These are phyloP conservation scores for Aureobasidium melanogenum DNA, from an alignment of 2,329 filamentous ascomycete genomes.

Conservation along the genomic window DNA sequence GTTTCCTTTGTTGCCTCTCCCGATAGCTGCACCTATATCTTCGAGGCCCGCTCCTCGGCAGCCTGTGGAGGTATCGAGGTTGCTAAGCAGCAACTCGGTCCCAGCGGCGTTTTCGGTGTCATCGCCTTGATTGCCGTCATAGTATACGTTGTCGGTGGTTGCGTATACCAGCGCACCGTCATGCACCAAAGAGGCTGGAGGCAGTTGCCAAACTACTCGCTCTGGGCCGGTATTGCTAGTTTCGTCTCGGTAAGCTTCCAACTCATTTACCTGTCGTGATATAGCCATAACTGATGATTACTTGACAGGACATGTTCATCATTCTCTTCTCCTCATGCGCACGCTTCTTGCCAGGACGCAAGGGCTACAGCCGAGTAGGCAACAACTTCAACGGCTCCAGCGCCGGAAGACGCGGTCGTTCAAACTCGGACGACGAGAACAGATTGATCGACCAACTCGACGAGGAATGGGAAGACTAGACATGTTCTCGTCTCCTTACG, in stretches of 20 bases:
- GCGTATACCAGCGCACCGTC: conserved; percentile 92
- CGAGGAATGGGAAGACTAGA: conserved; percentile 84
- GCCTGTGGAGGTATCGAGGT: conserved; percentile 67
- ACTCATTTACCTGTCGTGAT: not conserved
- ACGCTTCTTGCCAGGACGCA: conserved; percentile 52
- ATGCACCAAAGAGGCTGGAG: conserved; percentile 91
- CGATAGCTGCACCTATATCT: conserved; percentile 91
- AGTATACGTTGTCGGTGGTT: conserved; percentile 84
- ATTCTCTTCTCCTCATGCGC: conserved; percentile 62
- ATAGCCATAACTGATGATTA: too few species aligned
- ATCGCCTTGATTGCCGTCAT: conserved; percentile 70
- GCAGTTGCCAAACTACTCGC: conserved; percentile 85
- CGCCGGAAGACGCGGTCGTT: conserved; percentile 31
- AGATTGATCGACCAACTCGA: conserved; percentile 90
- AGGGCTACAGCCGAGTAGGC: conserved; percentile 59
- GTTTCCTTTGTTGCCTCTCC: conserved; percentile 74
- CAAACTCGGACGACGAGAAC: conserved; percentile 72
- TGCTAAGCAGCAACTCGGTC: conserved; percentile 53
- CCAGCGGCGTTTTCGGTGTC: conserved; percentile 73
- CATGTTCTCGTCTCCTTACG: not conserved
- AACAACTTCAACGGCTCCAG: conserved; percentile 39
- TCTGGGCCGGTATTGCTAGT: conserved; percentile 81
- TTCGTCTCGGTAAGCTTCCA: conserved; percentile 63
- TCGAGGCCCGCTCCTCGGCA: conserved; percentile 78
- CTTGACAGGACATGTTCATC: conserved; percentile 48